Evolutionary conservation across 169 alveolate genomes (phyloP).

Genomic region (Cryptosporidium ubiquitum): DNA sequence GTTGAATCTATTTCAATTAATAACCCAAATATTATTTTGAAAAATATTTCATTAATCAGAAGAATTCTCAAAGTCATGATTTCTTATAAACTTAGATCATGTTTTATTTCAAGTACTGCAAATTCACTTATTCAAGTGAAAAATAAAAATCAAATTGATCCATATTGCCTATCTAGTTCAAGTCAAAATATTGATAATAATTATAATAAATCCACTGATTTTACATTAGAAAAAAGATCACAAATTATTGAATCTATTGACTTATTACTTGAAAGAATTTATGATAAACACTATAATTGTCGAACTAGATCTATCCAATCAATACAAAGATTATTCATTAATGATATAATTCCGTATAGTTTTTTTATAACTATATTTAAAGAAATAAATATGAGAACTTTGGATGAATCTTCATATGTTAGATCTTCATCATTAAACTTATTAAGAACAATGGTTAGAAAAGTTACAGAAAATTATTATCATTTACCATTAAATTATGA

Average conservation of each 20-base stretch:
- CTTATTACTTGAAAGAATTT: conserved; percentile 48
- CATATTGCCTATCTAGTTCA: not conserved
- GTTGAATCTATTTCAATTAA: conserved; percentile 4
- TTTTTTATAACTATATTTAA: conserved; percentile 5
- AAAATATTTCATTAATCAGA: conserved; percentile 21
- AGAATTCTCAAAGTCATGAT: conserved; percentile 16
- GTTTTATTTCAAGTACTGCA: conserved; percentile 7
- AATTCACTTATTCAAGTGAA: conserved; percentile 37
- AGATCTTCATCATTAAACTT: conserved; percentile 52
- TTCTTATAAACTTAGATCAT: conserved; percentile 49
- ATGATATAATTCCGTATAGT: conserved; percentile 45
- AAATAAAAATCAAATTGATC: not conserved
- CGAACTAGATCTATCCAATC: conserved; percentile 45
- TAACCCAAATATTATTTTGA: not conserved
- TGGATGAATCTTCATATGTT: conserved; percentile 63
- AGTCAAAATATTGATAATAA: not conserved
- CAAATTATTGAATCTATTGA: conserved; percentile 35
- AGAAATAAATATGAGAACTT: conserved; percentile 27
- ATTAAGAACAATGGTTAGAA: conserved; percentile 44
- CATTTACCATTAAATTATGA: conserved; percentile 50
- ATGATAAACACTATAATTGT: conserved; percentile 53
- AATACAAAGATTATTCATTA: conserved; percentile 6
- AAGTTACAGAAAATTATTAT: conserved; percentile 59
- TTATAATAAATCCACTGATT: not conserved
- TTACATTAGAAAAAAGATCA: conserved; percentile 8